Evolutionary conservation across 306 rosid genomes (phyloP).

Genomic region (Quercus bicolor): DNA sequence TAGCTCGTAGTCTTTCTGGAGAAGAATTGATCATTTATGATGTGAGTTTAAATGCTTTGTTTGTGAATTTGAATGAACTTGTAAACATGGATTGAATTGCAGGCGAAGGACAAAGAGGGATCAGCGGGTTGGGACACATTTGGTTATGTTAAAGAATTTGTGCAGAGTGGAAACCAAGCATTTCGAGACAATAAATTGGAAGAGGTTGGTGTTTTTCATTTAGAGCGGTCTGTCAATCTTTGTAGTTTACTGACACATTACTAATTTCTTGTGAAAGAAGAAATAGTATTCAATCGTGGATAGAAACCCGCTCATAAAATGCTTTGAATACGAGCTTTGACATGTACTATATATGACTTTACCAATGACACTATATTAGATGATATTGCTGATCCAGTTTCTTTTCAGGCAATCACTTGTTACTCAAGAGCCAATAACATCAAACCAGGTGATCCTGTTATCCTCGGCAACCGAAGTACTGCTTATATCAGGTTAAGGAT

Average conservation of each 20-base stretch:
- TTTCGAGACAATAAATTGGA: conserved; percentile 60
- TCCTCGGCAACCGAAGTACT: conserved; percentile 75
- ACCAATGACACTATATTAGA: not conserved
- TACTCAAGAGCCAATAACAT: conserved; percentile 82
- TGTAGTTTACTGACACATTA: not conserved
- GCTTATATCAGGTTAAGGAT: conserved; percentile 75
- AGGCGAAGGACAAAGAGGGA: conserved; percentile 54
- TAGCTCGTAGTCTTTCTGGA: not conserved
- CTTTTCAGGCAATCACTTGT: conserved; percentile 71
- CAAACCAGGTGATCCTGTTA: conserved; percentile 73
- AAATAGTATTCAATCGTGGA: not conserved
- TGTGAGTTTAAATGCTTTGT: not conserved
- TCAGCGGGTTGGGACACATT: conserved; percentile 50
- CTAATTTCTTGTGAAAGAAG: not conserved
- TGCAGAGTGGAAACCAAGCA: conserved; percentile 69
- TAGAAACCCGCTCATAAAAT: not conserved
- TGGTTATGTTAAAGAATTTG: conserved; percentile 52
- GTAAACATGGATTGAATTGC: conserved; percentile 36
- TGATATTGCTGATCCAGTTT: conserved; percentile 17
- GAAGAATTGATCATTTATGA: not conserved
- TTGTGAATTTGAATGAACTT: conserved; percentile 9
- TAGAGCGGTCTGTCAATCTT: not conserved
- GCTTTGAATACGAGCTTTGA: not conserved
- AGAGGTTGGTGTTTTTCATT: conserved; percentile 47
- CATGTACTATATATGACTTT: not conserved